Evolutionary conservation across 768 basidiomycete genomes (phyloP), one percentile per base, ranked within the genome.

Genomic region (Calocera viscosa): DNA sequence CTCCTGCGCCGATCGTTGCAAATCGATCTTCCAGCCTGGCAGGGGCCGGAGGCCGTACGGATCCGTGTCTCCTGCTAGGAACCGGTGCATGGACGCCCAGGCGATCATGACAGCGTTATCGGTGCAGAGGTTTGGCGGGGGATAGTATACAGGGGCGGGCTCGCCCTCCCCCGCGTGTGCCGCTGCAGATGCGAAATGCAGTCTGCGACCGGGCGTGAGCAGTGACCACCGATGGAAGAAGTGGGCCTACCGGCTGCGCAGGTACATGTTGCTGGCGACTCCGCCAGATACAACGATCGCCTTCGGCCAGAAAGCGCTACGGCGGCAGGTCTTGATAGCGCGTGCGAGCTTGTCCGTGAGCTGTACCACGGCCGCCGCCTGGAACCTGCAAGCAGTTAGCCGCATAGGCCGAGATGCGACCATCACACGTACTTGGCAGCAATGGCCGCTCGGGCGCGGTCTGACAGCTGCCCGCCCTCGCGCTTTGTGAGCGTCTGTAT

Each of bases 61-160:
- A 71, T 88, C 88, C 49, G 81, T 76, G 67, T 87, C 85, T 2
- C 78, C 78, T 0, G 77, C 78, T 28, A 88, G 79, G 69, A 96
- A 89, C 14, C 93, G 84, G 71, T 87, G 78, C 82, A 94, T 88
- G 0, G 90, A 87, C 2, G 94, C 89, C 90, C 89, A 95, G 1
- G 84, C 95, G 70, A 97, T 90, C 95, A 98, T 98, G 10, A 84
- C 94, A 0, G 95, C 95, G 74, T 97, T 98, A 72, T 97, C 95
- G 73, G 92, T 95, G 73, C 94, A 97, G 1, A 94, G 78, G 12
- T 79, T 74, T 0, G 83, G 79, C 0, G 92, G 91, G n/a, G 93
- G 93, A 72, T 88, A 93, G 34, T 84, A 74, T 7, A 89, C 75
- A 0, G 75, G 72, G 65, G 86, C 63, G 24, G 75, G 75, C 71